Base-by-base conservation (phyloP, 495 filamentous ascomycete species). In the Massariosphaeria phaeospora region DNA sequence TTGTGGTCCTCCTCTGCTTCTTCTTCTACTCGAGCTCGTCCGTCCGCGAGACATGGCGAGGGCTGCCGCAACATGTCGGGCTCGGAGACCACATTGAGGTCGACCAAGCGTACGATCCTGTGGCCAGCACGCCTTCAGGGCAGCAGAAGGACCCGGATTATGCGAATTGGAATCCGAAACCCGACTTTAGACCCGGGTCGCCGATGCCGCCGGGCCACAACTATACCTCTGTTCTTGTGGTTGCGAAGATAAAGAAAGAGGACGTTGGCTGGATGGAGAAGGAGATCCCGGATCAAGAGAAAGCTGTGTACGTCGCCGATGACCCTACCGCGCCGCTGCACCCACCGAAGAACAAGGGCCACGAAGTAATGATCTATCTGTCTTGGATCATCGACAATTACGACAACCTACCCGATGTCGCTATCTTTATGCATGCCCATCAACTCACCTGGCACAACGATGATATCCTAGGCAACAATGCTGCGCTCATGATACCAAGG, bases 361-460 rank as follows among this genome's bases (percentile, higher is more conserved):
- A 88, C 59, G 86, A 91, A 65, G 86, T 83, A 12, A 83, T 89
- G 75, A 74, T 84, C 8, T 90, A 90, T 63, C 70, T 87, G 46
- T 83, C 77, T 42, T 88, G 83, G 59, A 77, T 88, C 56, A 79
- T 86, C 64, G 83, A 88, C 62, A 76, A 83, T 67, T 90, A 89
- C 69, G 76, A 86, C 48, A 52, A 74, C 3, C 70, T 89, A 3
- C 79, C 84, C 6, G 85, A 88, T 51, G 72, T 87, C 57, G 66
- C 78, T 15, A 76, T 86, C 39, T 85, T 89, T 67, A 83, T 83
- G 72, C 85, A 89, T 56, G 73, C 79, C 5, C 83, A 88, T 53
- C 77, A 80, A 48, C 75, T 61, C 30, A 75, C 81, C 3, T 87
- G 84, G 80, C 85, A 89, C 60, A 83, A 86, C 58, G 72, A 78